A percentile compares a stretch with the other conserved stretches of the same genome.
Conservation (phyloP, 2,329 filamentous ascomycete species). For the Botrytis tulipae region DNA sequence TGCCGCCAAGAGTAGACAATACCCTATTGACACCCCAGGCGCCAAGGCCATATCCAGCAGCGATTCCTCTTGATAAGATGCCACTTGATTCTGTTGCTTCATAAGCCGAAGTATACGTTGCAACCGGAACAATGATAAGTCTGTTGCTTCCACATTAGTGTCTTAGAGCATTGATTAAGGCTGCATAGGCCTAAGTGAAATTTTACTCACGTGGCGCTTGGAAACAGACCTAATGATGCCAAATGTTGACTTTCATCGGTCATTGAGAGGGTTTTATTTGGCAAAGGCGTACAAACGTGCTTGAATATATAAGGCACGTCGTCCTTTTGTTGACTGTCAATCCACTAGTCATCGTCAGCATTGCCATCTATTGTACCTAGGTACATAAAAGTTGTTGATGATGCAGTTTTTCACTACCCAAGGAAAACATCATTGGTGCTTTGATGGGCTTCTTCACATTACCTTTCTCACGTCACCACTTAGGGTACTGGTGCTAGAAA, state of each 20-base stretch:
- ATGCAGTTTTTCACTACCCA: neutral
- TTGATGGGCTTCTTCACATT: neutral
- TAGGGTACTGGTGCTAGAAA: slow-evolving; percentile 63
- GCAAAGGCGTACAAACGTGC: slow-evolving; percentile 74
- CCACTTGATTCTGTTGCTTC: slow-evolving; percentile 34
- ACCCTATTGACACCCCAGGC: slow-evolving; percentile 45
- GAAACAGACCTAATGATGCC: slow-evolving; percentile 67
- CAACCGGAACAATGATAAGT: slow-evolving; percentile 73
- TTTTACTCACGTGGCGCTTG: slow-evolving; percentile 62
- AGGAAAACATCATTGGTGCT: neutral
- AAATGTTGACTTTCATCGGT: slow-evolving; percentile 71
- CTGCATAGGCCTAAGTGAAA: neutral
- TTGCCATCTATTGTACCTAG: neutral
- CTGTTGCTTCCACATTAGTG: neutral
- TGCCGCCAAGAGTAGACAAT: slow-evolving; percentile 43
- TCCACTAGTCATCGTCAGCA: slow-evolving; percentile 50
- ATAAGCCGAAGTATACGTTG: slow-evolving; percentile 60
- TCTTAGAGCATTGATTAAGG: neutral
- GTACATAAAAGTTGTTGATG: neutral
- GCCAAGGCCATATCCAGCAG: slow-evolving; percentile 40
- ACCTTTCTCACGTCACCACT: slow-evolving; percentile 60
- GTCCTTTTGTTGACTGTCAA: slow-evolving; percentile 63
- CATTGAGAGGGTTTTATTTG: slow-evolving; percentile 71
- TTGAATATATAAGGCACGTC: slow-evolving; percentile 76
- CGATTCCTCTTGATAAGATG: slow-evolving; percentile 42